Conservation (phyloP, 2,329 filamentous ascomycete species). For the Thielaviopsis populi region DNA sequence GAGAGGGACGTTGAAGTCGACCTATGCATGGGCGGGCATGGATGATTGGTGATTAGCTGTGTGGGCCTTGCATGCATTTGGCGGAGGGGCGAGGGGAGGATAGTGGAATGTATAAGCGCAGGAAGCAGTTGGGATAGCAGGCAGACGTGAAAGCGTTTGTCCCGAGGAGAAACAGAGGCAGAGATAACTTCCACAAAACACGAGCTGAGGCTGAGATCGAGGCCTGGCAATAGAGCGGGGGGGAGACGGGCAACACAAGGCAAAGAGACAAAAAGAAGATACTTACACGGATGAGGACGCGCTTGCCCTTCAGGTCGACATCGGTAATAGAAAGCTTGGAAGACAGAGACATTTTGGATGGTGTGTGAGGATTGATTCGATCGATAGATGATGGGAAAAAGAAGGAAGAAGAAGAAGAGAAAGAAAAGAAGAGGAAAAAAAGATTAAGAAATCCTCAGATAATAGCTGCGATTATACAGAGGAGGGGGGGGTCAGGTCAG, state of each 20-base stretch:
- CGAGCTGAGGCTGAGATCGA: no score
- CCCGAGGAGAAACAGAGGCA: background rate
- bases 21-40: slow-evolving; percentile 36
- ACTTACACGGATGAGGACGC: slow-evolving; percentile 89
- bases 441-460: background rate
- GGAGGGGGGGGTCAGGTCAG: background rate
- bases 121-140: background rate
- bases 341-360: slow-evolving; percentile 75
- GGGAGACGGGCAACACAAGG: background rate
- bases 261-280: background rate
- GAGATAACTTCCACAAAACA: background rate
- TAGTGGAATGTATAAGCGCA: background rate
- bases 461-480: background rate
- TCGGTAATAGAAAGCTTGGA: slow-evolving; percentile 97
- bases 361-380: slow-evolving; percentile 19
- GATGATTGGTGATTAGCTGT: background rate
- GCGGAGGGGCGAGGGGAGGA: background rate
- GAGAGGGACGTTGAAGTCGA: slow-evolving; percentile 99
- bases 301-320: slow-evolving; percentile 94
- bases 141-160: slow-evolving; percentile 5
- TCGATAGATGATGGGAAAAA: slow-evolving; percentile 19
- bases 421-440: background rate
- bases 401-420: slow-evolving; percentile 4
- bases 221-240: no score
- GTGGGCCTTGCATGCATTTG: background rate